Evolutionary conservation across 116 monocot genomes (phyloP), one percentile per base, ranked within the genome.

Genomic region (Cymodocea nodosa): DNA sequence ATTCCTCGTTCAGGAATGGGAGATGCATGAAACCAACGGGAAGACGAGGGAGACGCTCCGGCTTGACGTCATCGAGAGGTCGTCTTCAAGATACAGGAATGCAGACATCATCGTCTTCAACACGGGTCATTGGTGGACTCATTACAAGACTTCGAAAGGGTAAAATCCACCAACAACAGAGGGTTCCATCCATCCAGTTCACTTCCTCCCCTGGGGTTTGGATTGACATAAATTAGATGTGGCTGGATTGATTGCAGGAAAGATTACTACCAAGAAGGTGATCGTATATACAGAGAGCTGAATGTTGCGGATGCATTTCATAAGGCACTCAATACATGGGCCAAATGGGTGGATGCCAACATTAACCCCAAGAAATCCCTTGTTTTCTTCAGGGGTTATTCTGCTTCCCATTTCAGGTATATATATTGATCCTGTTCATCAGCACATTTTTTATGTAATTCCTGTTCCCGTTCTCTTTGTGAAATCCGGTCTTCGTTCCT

Each of bases 111-210:
- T 94, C 20, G 66, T 94, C 20, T 94, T 94, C 84, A 94, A 94
- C 63, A 89, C 89, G 4, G 94, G 94, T 15, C 94, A 94, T 71
- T 87, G 94, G 94, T 94, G 94, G 94, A 89, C 94, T 64, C 94
- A 94, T 65, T 86, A 89, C 71, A 94, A 94, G 78, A 94, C 94
- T 8, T 62, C 86, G 8, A 78, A 78, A 82, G 94, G 89, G 89
- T 92, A 83, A 54, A 12, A 12, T 6, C 12, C 44, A 44, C 44
- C 7, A 44, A 10, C 7, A 1, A 44, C 44, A 44, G 8, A 44
- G 30, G 30, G 30, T 30, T 30, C 3, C 3, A n/a, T n/a, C n/a
- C n/a, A n/a, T n/a, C n/a, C n/a, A n/a, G n/a, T n/a, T n/a, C n/a
- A n/a, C n/a, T n/a, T n/a, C n/a, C n/a, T n/a, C n/a, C n/a, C n/a